These are phyloP conservation scores for Xylaria scruposa DNA, from an alignment of 495 filamentous ascomycete species.

Conservation along the genomic window DNA sequence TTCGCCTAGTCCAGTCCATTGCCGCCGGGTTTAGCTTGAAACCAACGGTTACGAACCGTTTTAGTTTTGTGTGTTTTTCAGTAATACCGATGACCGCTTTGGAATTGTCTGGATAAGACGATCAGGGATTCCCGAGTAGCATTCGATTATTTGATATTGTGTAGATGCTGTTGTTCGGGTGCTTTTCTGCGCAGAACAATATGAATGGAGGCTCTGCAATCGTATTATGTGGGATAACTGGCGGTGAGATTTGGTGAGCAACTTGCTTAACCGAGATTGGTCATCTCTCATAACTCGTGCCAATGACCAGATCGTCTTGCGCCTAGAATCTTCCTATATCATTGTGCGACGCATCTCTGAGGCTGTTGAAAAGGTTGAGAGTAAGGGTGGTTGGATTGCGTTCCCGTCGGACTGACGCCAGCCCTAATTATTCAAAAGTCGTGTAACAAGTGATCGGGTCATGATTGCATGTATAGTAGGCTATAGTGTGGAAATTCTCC, in stretches of 20 bases:
- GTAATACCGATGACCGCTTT: neutral
- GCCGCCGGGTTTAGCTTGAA: neutral
- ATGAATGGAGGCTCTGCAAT: neutral
- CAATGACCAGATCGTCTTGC: neutral
- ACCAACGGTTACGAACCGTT: neutral
- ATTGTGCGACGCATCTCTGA: too few species aligned
- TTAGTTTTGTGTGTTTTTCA: neutral
- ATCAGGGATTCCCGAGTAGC: neutral
- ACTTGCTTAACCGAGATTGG: neutral
- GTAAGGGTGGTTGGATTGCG: too few species aligned
- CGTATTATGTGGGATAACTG: neutral
- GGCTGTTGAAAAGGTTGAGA: too few species aligned
- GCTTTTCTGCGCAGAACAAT: neutral
- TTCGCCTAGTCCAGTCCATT: slow-evolving; percentile 19
- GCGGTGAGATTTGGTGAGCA: neutral
- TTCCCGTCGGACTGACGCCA: too few species aligned
- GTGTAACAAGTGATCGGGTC: neutral
- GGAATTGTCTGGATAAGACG: neutral
- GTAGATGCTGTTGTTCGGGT: neutral
- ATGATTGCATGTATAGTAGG: neutral
- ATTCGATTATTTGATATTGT: neutral
- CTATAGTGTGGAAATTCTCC: neutral
- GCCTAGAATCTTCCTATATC: too few species aligned
- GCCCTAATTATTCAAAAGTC: neutral
- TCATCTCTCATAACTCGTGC: neutral